Percentiles rank a stretch among this genome's conserved stretches.
Conservation (phyloP, 768 basidiomycete genomes). For the Scleroderma bovista region DNA sequence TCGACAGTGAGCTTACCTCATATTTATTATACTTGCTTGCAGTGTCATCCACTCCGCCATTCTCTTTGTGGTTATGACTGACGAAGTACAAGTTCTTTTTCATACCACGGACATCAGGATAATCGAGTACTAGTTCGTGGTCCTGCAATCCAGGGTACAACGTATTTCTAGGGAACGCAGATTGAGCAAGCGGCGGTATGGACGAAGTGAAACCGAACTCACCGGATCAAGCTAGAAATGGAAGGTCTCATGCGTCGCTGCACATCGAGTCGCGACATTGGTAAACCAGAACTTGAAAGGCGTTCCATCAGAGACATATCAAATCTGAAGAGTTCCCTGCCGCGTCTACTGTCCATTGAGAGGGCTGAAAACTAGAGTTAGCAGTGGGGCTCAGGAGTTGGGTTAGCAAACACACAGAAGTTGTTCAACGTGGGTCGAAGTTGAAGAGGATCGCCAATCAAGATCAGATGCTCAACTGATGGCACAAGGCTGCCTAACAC, state of each 20-base stretch:
- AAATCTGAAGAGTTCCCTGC: slow-evolving; percentile 52
- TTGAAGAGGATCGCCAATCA: slow-evolving; percentile 78
- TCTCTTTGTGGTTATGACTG: slow-evolving; percentile 56
- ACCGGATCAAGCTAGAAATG: slow-evolving; percentile 49
- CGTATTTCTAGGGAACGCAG: slow-evolving; percentile 36
- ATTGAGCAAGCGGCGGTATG: not conserved
- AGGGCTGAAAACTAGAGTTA: slow-evolving; percentile 38
- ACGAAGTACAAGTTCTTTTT: slow-evolving; percentile 63
- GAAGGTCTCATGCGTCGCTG: slow-evolving; percentile 72
- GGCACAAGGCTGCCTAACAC: slow-evolving; percentile 58
- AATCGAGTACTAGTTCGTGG: slow-evolving; percentile 43
- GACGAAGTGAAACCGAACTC: not conserved
- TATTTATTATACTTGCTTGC: slow-evolving; percentile 60
- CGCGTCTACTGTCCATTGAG: slow-evolving; percentile 62
- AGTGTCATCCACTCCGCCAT: slow-evolving; percentile 54
- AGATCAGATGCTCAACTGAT: slow-evolving; percentile 66
- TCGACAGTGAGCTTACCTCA: slow-evolving; percentile 53
- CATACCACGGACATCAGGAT: slow-evolving; percentile 59
- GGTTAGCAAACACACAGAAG: slow-evolving; percentile 39
- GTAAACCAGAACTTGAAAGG: slow-evolving; percentile 47
- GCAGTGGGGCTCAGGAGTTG: not conserved
- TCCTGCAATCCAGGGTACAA: slow-evolving; percentile 60
- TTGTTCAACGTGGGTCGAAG: slow-evolving; percentile 64
- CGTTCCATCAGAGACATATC: slow-evolving; percentile 78
- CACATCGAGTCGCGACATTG: slow-evolving; percentile 66